Percentiles rank a stretch among this genome's conserved stretches.
phyloP scores from a whole-genome alignment of 2,329 filamentous ascomycete genomes.

The Cladorrhinum sp. region DNA sequence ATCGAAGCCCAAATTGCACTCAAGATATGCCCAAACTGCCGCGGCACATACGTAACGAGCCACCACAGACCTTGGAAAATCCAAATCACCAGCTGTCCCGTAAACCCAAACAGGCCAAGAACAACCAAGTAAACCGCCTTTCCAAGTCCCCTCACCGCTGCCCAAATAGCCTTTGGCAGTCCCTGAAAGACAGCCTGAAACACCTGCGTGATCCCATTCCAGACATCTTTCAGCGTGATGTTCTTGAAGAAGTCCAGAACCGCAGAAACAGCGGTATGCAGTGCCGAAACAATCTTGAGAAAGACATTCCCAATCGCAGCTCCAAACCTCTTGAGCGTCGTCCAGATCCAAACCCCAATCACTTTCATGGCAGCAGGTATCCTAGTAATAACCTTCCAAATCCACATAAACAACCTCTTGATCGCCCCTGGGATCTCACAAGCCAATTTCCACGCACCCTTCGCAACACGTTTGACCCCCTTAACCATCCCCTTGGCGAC shows the following conservation, averaged over 20 bases:
- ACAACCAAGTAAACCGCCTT: constrained; percentile 30
- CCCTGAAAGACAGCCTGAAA: constrained; percentile 27
- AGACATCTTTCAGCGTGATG: constrained; percentile 41
- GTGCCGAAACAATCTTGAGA: constrained; percentile 31
- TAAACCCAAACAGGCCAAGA: constrained; percentile 31
- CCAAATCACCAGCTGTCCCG: constrained; percentile 31
- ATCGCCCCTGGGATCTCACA: constrained; percentile 29
- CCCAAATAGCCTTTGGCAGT: constrained; percentile 28
- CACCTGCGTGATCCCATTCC: constrained; percentile 35
- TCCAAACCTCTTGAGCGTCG: constrained; percentile 29
- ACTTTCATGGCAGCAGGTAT: constrained; percentile 30
- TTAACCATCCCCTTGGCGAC: constrained; percentile 19
- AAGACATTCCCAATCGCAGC: constrained; percentile 28
- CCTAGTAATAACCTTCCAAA: constrained; percentile 24
- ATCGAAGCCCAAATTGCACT: constrained; percentile 32
- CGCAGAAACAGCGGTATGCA: constrained; percentile 38
- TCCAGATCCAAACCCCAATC: constrained; percentile 32
- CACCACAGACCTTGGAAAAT: constrained; percentile 28
- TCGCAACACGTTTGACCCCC: constrained; percentile 17
- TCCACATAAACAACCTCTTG: constrained; percentile 18
- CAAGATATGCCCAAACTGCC: constrained; percentile 33
- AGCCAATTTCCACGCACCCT: constrained; percentile 14
- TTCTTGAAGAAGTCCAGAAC: constrained; percentile 34
- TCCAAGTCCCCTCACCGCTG: constrained; percentile 26
- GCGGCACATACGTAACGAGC: constrained; percentile 35